phyloP scores from a whole-genome alignment of 805 yeast species.

The Spathaspora passalidarum region DNA sequence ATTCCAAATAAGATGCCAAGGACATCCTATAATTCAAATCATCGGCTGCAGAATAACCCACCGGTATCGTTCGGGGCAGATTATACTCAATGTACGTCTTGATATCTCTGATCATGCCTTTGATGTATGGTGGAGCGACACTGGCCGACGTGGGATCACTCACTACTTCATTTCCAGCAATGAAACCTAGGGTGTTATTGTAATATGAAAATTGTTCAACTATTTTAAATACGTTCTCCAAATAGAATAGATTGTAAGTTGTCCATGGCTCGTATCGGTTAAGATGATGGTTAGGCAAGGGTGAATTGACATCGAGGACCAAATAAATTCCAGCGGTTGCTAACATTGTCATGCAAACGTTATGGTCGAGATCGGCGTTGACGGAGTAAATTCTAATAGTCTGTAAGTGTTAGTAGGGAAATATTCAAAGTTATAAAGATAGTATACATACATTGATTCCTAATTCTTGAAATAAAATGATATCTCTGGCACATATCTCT shows the following conservation, averaged over 20 bases:
- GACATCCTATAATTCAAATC: conserved; percentile 75
- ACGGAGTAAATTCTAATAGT: conserved; percentile 86
- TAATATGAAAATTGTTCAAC: conserved; percentile 79
- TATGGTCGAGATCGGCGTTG: conserved; percentile 80
- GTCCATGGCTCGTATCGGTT: conserved; percentile 95
- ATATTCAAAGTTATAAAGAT: conserved; percentile 12
- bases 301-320: conserved; percentile 89
- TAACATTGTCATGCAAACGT: conserved; percentile 83
- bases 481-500: conserved; percentile 74
- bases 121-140: conserved; percentile 69
- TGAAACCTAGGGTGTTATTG: conserved; percentile 86
- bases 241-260: conserved; percentile 66
- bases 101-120: conserved; percentile 78
- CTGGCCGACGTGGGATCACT: conserved; percentile 74
- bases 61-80: conserved; percentile 69
- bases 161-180: conserved; percentile 89
- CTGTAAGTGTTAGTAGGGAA: conserved; percentile 14
- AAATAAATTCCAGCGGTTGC: conserved; percentile 93
- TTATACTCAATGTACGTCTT: conserved; percentile 63
- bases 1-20: conserved; percentile 75
- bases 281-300: conserved; percentile 70
- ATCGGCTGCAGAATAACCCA: conserved; percentile 97
- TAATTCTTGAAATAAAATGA: conserved; percentile 72
- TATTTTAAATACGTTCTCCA: conserved; percentile 73
- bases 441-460: conserved; percentile 57